Base-by-base conservation (phyloP, 305 asterid genomes). In the Salvia sclarea region DNA sequence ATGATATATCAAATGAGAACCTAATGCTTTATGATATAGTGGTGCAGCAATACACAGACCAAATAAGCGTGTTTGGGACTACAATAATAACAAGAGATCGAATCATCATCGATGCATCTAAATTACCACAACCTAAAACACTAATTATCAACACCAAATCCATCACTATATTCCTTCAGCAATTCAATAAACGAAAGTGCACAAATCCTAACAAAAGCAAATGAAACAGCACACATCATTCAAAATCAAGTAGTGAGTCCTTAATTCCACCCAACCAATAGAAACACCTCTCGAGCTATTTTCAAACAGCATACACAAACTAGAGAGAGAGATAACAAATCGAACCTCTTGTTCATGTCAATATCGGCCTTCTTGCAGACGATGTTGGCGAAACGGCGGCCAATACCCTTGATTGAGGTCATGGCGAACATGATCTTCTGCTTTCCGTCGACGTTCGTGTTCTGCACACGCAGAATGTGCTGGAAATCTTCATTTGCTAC, bases 391-490 rank as follows among this genome's bases (percentile, higher is more conserved):
- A 90, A 90, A 41, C 97, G 95, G 55, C 97, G 94, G 12, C 97
- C 95, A 0, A 90, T 88, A 84, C 95, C 97, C 76, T 90, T 90
- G 81, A 90, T 89, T n/a, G 96, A 84, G 63, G 95, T 89, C 86
- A 89, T 17, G 47, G 95, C 96, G 58, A 85, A 89, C 97, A 90
- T 87, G 67, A 90, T 89, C 81, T 87, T 90, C 82, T 90, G 91
- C 71, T 87, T 90, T 6, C 95, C 95, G 52, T 88, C 97, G 0
- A 90, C 97, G 71, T 90, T 90, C 0, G 95, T 90, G 69, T 90
- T 90, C 78, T 88, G 94, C 61, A 90, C 82, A 86, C 97, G 95
- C 65, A 90, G 84, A 81, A 90, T 90, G 79, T 90, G 97, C 83
- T 90, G 97, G 65, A 90, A 87, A 0, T 90, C 97, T 55, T 90